Base-by-base conservation (phyloP, 768 basidiomycete genomes). In the Suillus subluteus region DNA sequence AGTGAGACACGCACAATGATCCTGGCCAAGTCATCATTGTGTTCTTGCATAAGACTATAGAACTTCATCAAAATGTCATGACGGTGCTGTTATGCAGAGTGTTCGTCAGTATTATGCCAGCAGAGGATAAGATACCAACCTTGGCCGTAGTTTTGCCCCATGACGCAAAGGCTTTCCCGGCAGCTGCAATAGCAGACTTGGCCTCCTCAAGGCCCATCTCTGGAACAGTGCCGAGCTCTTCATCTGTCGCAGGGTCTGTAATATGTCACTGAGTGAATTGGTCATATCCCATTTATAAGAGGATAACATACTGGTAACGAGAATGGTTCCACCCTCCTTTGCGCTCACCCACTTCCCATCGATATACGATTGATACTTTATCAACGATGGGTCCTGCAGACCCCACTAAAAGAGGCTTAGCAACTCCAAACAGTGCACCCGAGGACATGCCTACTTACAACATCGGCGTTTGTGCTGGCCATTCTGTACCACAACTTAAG, bases 101-200 rank as follows among this genome's bases (percentile, higher is more conserved):
- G 30, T 35, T 11, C 21, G 30, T 54, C 12, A 62, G 52, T 43
- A 4, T 26, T 30, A 26, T 11, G 26, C 56, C 59, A 7, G 21
- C 30, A 16, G 15, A 12, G 18, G 26, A 40, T 21, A 13, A 56
- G 56, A n/a, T 12, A 30, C 70, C 79, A 43, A 94, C 93, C 83
- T 94, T 96, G 30, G 93, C 91, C 1, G 94, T 93, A 37, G 95
- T 97, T 73, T 82, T 88, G 70, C 91, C 87, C 95, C 95, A 99
- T 0, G 87, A 83, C 70, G 87, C 86, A 79, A 98, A 95, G 0
- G 96, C 94, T 58, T 82, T 86, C 7, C 82, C 79, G 12, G 98
- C 98, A 15, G 91, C 91, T 23, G 87, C 81, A 67, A 99, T 95
- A 35, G 96, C 98, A 69, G 88, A 82, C 71, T 89, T 88, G 12